These are phyloP conservation scores for Parastagonospora nodorum DNA, from an alignment of 2,329 filamentous ascomycete genomes.

Conservation along the genomic window DNA sequence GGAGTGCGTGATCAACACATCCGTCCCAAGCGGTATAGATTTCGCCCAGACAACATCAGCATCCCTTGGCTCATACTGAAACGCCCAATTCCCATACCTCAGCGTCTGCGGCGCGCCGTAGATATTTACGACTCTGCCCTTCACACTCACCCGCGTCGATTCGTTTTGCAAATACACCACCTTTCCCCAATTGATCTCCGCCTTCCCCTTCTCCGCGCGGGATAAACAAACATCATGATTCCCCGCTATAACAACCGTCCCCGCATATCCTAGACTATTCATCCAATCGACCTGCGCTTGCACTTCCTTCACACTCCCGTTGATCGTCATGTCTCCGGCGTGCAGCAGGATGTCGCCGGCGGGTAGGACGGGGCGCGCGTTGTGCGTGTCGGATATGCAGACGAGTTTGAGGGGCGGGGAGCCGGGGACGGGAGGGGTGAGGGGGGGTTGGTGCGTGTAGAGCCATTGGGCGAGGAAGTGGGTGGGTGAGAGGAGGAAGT, in stretches of 20 bases:
- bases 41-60: constrained; percentile 62
- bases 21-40: constrained; percentile 69
- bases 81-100: constrained; percentile 73
- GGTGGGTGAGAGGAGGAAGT: neutral
- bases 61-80: constrained; percentile 68
- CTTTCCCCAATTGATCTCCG: constrained; percentile 64
- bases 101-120: constrained; percentile 81
- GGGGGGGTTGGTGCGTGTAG: constrained; percentile 8
- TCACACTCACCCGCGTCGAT: constrained; percentile 57
- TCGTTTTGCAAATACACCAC: constrained; percentile 75
- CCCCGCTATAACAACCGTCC: constrained; percentile 81
- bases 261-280: constrained; percentile 67
- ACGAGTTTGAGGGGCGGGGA: constrained; percentile 67
- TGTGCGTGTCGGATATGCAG: constrained; percentile 86
- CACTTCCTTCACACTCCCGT: constrained; percentile 71
- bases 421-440: constrained; percentile 29
- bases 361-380: constrained; percentile 57
- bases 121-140: constrained; percentile 62
- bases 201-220: constrained; percentile 14
- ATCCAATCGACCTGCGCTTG: constrained; percentile 83
- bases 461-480: constrained; percentile 2
- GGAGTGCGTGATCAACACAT: constrained; percentile 78
- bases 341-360: constrained; percentile 84
- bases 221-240: constrained; percentile 70
- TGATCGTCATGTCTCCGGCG: constrained; percentile 78